A percentile compares a stretch with the other conserved stretches of the same genome.
Conservation (phyloP, 495 filamentous ascomycete genomes). For the Lasiosphaeriaceae sp. region DNA sequence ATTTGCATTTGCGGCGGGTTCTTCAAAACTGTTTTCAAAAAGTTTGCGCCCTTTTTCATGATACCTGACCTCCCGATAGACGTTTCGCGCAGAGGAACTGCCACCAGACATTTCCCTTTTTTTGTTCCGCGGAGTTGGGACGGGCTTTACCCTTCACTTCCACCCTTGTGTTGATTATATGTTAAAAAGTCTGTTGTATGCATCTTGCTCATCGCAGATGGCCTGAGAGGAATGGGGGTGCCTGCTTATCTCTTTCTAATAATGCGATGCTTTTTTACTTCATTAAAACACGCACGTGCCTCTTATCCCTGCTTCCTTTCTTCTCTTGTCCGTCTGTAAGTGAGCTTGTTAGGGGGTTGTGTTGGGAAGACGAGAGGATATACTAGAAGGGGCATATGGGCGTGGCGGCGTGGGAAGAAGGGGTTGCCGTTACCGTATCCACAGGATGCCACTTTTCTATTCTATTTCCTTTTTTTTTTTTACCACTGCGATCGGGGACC, state of each 20-base stretch:
- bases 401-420: no score
- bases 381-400: no score
- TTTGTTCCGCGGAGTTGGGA: constrained; percentile 13
- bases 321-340: no score
- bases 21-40: constrained; percentile 29
- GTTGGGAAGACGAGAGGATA: no score
- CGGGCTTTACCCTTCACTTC: constrained; percentile 17
- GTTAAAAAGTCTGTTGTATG: constrained; percentile 24
- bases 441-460: no score
- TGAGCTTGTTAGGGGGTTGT: no score
- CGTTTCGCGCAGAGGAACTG: constrained; percentile 8
- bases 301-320: no score
- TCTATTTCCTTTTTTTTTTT: no score
- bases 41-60: constrained; percentile 24
- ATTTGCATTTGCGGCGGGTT: constrained; percentile 40
- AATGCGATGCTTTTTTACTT: constrained; percentile 9
- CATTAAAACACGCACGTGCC: not conserved
- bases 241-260: constrained; percentile 21
- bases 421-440: no score
- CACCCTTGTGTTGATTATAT: constrained; percentile 25
- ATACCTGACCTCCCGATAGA: constrained; percentile 26
- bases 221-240: not conserved
- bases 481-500: no score
- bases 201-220: constrained; percentile 2
- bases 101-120: constrained; percentile 7